Evolutionary conservation across 129 eudicot species (phyloP), one percentile per base, ranked within the genome.

Genomic region (Tanacetum coccineum): DNA sequence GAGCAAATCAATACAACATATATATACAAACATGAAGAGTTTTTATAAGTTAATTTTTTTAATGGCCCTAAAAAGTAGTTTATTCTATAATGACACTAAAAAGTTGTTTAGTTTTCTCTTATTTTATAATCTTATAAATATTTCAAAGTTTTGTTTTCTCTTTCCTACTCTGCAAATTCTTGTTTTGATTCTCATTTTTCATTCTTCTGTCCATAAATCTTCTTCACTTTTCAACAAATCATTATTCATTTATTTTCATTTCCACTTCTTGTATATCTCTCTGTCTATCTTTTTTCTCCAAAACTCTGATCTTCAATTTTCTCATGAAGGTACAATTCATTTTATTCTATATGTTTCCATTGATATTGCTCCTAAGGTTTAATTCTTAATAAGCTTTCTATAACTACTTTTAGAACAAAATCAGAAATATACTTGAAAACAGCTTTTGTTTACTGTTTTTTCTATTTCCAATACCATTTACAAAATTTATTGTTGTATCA

Each of bases 311-410:
- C 70, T 52, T 62, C 47, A 60, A 71, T 59, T 45, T 61, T 46
- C 69, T 56, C 51, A 85, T 85, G 91, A 85, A 85, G 87, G 91
- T 85, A 20, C 66, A 59, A 79, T 81, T 62, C 69, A 9, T 30
- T 71, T 64, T 32, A 68, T 63, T 28, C 74, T 25, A 15, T 63
- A 45, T 18, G 10, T 52, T 72, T 26, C 64, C 70, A 68, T 72
- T 8, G n/a, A 63, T 73, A 25, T 40, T 11, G 2, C 49, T 74
- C 26, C 42, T 26, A 22, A 40, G 6, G 28, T 20, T 21, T 21
- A 15, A 46, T 70, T 36, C 21, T 45, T 63, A 47, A 63, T 25
- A 36, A n/a, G 52, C 30, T 51, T 50, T 18, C 53, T 32, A 15
- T 39, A 21, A 22, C 64, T 67, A 59, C 66, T 66, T 70, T 45